Percentiles rank a stretch among this genome's conserved stretches.
Evolutionary conservation across 345 rosid species (phyloP).

Genomic region (Durio zibethinus): DNA sequence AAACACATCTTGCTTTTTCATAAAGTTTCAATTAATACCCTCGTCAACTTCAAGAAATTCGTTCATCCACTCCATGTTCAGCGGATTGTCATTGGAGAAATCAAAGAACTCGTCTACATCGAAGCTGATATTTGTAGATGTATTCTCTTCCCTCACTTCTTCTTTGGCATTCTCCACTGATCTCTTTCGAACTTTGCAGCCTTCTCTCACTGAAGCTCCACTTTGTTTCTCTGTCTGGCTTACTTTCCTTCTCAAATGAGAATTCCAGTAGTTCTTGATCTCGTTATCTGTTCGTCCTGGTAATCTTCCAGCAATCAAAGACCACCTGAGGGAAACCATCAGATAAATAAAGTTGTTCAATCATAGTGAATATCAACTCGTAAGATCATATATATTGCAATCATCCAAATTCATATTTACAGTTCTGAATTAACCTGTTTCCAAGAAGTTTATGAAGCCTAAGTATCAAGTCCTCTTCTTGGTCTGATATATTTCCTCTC

Average conservation of each 20-base stretch:
- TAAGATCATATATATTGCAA: background rate
- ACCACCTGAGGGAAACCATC: constrained; percentile 42
- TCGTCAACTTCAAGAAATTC: constrained; percentile 20
- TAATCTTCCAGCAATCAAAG: constrained; percentile 67
- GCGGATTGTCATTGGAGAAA: constrained; percentile 56
- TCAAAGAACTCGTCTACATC: constrained; percentile 60
- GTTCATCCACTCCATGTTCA: constrained; percentile 44
- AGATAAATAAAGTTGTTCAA: background rate
- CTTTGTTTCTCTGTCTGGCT: constrained; percentile 32
- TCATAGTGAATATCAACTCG: background rate
- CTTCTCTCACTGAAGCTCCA: constrained; percentile 16
- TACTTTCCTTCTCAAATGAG: constrained; percentile 73
- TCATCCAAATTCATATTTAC: background rate
- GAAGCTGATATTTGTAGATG: constrained; percentile 24
- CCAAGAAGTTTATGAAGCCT: constrained; percentile 73
- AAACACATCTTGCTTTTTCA: background rate
- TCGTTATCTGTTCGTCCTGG: constrained; percentile 78
- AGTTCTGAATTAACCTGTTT: constrained; percentile 40
- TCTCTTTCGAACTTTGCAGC: constrained; percentile 17
- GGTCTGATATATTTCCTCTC: constrained; percentile 71
- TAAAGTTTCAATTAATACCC: constrained; percentile 5
- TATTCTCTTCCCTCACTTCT: constrained; percentile 15
- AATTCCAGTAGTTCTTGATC: constrained; percentile 75
- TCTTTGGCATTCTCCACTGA: background rate
- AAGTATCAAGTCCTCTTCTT: constrained; percentile 71